phyloP scores from a whole-genome alignment of 2,329 filamentous ascomycete genomes.

The Penicillium sp. region DNA sequence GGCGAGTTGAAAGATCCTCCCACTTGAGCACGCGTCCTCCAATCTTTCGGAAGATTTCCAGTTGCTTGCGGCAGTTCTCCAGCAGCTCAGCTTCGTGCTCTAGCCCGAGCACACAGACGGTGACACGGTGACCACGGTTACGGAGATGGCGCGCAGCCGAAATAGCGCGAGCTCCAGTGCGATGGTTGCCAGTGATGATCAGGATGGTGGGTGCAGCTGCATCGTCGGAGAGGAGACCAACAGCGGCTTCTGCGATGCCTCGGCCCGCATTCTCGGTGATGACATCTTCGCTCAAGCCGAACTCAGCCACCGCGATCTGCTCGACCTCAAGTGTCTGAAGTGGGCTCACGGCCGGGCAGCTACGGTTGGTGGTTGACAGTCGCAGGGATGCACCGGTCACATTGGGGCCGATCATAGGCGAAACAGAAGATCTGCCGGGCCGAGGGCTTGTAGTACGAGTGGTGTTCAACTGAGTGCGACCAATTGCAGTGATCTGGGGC shows the following conservation, averaged over 20 bases:
- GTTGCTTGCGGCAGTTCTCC: constrained; percentile 73
- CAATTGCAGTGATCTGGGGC: constrained; percentile 33
- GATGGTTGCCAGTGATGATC: constrained; percentile 92
- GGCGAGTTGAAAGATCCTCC: constrained; percentile 52
- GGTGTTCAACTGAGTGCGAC: constrained; percentile 33
- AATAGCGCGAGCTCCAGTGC: constrained; percentile 76
- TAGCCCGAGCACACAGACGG: constrained; percentile 78
- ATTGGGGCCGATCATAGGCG: constrained; percentile 38
- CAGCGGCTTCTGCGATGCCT: constrained; percentile 74
- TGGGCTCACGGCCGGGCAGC: constrained; percentile 58
- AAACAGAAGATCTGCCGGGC: constrained; percentile 41
- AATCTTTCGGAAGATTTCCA: constrained; percentile 77
- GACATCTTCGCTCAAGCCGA: constrained; percentile 81
- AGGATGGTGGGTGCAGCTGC: constrained; percentile 58
- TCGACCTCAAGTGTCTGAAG: constrained; percentile 90
- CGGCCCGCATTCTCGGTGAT: constrained; percentile 89
- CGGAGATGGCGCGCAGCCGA: constrained; percentile 81
- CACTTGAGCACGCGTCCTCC: constrained; percentile 67
- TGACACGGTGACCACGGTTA: constrained; percentile 73
- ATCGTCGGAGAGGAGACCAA: constrained; percentile 61
- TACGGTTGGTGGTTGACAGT: constrained; percentile 51
- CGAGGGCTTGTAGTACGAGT: constrained; percentile 40
- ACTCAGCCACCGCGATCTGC: constrained; percentile 80
- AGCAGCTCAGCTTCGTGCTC: constrained; percentile 77
- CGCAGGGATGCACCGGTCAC: constrained; percentile 45